Base-by-base conservation (phyloP, 179 eudicot species). In the Nepenthes alata region DNA sequence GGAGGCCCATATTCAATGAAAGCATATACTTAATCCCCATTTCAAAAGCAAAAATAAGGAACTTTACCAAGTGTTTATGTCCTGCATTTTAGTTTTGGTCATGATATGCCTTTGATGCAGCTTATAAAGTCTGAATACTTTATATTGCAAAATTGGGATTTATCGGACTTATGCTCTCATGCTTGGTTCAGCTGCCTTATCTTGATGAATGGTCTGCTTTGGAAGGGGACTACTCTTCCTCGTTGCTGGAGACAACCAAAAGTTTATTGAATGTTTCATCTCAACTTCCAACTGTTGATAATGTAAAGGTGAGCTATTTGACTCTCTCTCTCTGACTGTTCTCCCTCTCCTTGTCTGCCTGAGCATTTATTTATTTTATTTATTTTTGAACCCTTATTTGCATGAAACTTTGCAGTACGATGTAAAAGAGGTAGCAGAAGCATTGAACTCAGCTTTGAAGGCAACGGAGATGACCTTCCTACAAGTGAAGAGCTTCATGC, bases 141-240 rank as follows among this genome's bases (percentile, higher is more conserved):
- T 2, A 11, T 5, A n/a, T 51, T 38, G 38, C 13, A 60, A 10
- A 64, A 36, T 63, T 37, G 10, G 14, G 35, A 11, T 13, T 16
- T n/a, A 10, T 59, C 10, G 34, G 6, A 15, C 15, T 45, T 60
- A 16, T 10, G 10, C 34, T 48, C n/a, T 13, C 7, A 25, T 48
- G 37, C 36, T 37, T 61, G n/a, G 35, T 11, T 71, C 71, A 89
- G 96, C 70, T 87, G 74, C 86, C 89, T 35, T 56, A 45, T 64
- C 77, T 89, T 66, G 89, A 85, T 35, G 80, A 80, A 66, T 89
- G 97, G 97, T 71, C 84, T 60, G 66, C 68, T 63, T 38, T 85
- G 68, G 89, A 89, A 70, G 84, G 69, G 56, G 86, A 75, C 11
- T 84, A 79, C 68, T 68, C 87, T 49, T 58, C 72, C 53, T 83